Percentiles rank a stretch among this genome's conserved stretches.
These are phyloP conservation scores for Backusella liffmaniae DNA, from an alignment of 192 early-diverging fungal species.

Conservation along the genomic window DNA sequence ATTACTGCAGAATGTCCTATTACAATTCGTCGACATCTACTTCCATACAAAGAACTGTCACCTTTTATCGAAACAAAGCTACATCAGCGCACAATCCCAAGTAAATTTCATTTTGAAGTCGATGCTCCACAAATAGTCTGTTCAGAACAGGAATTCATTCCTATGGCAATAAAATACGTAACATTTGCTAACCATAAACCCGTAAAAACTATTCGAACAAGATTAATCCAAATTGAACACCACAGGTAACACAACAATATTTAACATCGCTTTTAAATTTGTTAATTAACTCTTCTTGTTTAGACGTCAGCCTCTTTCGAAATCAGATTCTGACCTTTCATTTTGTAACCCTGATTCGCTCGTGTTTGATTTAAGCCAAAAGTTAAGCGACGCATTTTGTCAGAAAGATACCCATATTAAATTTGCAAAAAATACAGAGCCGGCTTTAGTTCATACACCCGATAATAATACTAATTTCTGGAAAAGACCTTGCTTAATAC, in stretches of 20 bases:
- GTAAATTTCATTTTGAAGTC: constrained; percentile 38
- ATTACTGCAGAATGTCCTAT: constrained; percentile 28
- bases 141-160: constrained; percentile 21
- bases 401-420: constrained; percentile 14
- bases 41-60: constrained; percentile 21
- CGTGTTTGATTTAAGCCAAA: background rate
- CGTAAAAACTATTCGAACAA: constrained; percentile 27
- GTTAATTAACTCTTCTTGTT: background rate
- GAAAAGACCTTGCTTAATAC: constrained; percentile 27
- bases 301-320: constrained; percentile 12
- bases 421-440: constrained; percentile 25
- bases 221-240: constrained; percentile 29
- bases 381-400: background rate
- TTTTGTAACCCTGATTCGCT: background rate
- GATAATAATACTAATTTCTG: constrained; percentile 22
- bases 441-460: constrained; percentile 21
- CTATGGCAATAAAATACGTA: constrained; percentile 23
- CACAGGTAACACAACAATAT: constrained; percentile 25
- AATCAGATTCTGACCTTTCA: constrained; percentile 16
- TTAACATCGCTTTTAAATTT: background rate
- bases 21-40: constrained; percentile 14
- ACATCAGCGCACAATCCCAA: constrained; percentile 26
- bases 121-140: constrained; percentile 27
- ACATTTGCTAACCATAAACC: constrained; percentile 30
- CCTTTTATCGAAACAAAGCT: constrained; percentile 30